A percentile compares a stretch with the other conserved stretches of the same genome.
phyloP scores from a whole-genome alignment of 352 stramenopile genomes.

The Phytophthora agathidicida region DNA sequence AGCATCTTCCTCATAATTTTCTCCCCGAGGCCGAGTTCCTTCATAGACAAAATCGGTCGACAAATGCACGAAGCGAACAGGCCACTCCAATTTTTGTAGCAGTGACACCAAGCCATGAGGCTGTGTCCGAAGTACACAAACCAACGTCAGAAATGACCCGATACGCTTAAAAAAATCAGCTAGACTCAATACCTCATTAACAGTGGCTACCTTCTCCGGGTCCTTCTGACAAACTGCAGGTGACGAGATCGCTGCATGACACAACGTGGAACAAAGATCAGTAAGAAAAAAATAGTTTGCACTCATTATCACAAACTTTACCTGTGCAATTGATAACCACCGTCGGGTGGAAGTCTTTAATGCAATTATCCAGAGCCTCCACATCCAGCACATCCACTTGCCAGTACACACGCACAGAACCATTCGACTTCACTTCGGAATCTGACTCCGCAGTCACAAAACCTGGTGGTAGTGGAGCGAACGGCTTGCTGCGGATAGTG shows the following conservation, averaged over 20 bases:
- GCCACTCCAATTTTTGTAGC: constrained; percentile 25
- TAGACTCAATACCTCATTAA: constrained; percentile 56
- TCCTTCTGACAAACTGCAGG: constrained; percentile 62
- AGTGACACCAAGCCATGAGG: constrained; percentile 42
- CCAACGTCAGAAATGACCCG: not conserved
- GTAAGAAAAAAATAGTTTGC: too few species aligned
- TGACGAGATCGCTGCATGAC: constrained; percentile 53
- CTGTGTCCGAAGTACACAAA: constrained; percentile 14
- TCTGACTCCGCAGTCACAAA: constrained; percentile 25
- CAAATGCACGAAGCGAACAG: constrained; percentile 60
- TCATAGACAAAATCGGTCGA: constrained; percentile 79
- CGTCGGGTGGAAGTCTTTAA: constrained; percentile 44
- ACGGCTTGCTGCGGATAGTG: constrained; percentile 36
- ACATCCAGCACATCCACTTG: constrained; percentile 44
- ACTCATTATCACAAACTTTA: too few species aligned
- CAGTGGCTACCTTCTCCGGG: constrained; percentile 27
- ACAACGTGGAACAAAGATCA: not conserved
- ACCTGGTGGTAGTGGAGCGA: constrained; percentile 27
- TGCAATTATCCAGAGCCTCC: constrained; percentile 33
- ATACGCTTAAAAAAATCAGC: not conserved
- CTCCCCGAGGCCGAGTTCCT: constrained; percentile 21
- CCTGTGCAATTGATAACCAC: constrained; percentile 68
- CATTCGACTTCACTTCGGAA: not conserved
- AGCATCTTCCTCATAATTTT: constrained; percentile 50
- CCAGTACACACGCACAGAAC: constrained; percentile 46